Conservation (phyloP, 2,329 filamentous ascomycete species). For the Aureobasidium sp. region DNA sequence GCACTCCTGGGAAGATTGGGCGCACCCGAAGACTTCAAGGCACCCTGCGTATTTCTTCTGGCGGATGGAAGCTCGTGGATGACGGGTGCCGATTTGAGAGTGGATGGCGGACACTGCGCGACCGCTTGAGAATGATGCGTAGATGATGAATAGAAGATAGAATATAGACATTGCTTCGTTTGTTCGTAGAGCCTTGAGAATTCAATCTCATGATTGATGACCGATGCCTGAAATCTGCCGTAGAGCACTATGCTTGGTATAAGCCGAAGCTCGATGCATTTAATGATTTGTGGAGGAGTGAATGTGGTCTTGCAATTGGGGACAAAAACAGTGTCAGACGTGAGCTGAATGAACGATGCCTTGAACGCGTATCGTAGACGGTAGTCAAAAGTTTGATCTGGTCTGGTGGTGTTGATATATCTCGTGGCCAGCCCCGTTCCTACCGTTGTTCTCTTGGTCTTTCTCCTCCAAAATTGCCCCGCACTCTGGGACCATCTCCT, state of each 20-base stretch:
- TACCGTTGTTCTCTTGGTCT: background rate
- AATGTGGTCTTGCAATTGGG: too few relatives aligned
- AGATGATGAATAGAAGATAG: background rate
- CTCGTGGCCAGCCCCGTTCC: background rate
- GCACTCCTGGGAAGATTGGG: conserved; percentile 47
- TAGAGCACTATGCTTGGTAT: background rate
- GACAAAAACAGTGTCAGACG: background rate
- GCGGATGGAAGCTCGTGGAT: conserved; percentile 62
- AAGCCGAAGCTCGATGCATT: too few relatives aligned
- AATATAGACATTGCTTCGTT: background rate
- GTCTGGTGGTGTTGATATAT: background rate
- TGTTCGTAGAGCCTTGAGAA: background rate
- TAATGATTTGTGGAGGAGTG: too few relatives aligned
- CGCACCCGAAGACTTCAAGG: conserved; percentile 49
- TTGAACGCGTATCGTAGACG: background rate
- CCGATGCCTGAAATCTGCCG: too few relatives aligned
- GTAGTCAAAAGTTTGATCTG: background rate
- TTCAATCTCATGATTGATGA: too few relatives aligned
- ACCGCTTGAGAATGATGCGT: conserved; percentile 20
- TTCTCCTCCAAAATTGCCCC: background rate
- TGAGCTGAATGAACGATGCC: background rate
- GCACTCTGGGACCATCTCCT: background rate
- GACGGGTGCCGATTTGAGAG: conserved; percentile 59
- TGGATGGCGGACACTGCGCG: conserved; percentile 60
- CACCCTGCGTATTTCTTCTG: conserved; percentile 59